Evolutionary conservation across 768 basidiomycete species (phyloP), one percentile per base, ranked within the genome.

Genomic region (Amylocystis lapponica): DNA sequence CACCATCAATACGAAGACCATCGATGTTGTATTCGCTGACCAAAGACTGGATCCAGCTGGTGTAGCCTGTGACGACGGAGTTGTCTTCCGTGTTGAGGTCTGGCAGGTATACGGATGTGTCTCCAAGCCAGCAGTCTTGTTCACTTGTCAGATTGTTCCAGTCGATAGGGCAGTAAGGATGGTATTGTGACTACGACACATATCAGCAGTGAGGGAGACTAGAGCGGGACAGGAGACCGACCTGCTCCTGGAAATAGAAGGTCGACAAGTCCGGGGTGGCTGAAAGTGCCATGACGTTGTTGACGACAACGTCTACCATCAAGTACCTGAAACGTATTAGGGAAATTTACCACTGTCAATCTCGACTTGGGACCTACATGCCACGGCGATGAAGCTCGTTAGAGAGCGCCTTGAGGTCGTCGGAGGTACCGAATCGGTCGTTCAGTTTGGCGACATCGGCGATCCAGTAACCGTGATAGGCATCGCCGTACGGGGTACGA

Each of bases 381-480:
- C 74, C 75, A 27, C 85, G 76, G 10, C 67, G 62, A 62, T 92
- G 89, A 6, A 90, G 55, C 39, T 81, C 86, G 17, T 61, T 58
- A 13, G 76, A 75, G 38, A 91, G 76, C 9, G 70, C 69, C 51
- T 80, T 82, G 39, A 91, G 71, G 56, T 91, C 89, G 43, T 79
- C 75, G 1, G 78, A 65, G 1, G 82, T 78, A 20, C 89, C 89
- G 52, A 89, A 91, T 39, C 71, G 75, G 36, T 67, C 54, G 63
- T 90, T 91, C 30, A 91, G 70, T 49, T 73, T 54, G 46, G 78
- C 67, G 22, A 83, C 71, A 59, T 91, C 81, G 39, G 78, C 73
- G 23, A 79, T 71, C 87, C 89, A 91, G 63, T 91, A 90, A 14
- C 88, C 88, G 53, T 90, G 88, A 63, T 92, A 92, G 13, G 90